Percentiles rank a stretch among this genome's conserved stretches.
These are phyloP conservation scores for Corymbia citriodora DNA, from an alignment of 441 rosid genomes.

Conservation along the genomic window DNA sequence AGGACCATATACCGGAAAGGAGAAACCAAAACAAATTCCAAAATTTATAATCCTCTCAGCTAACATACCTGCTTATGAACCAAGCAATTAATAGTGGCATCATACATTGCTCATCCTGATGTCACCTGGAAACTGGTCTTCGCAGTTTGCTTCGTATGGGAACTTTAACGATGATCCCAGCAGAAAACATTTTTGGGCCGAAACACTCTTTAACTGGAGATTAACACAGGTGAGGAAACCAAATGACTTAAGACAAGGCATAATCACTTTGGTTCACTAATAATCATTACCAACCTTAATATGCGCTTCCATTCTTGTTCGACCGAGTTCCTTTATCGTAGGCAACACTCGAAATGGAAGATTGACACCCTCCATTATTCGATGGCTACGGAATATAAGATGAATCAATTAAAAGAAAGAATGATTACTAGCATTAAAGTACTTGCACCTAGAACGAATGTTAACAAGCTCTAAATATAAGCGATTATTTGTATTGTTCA, in stretches of 20 bases:
- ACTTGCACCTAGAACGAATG: background rate
- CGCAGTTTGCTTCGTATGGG: conserved; percentile 99
- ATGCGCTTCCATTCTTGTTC: conserved; percentile 96
- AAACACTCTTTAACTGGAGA: conserved; percentile 94
- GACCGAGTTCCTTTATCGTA: conserved; percentile 94
- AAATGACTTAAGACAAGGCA: conserved; percentile 1
- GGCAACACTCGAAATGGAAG: conserved; percentile 96
- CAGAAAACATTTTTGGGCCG: conserved; percentile 99
- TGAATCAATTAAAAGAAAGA: background rate
- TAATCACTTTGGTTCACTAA: conserved; percentile 1
- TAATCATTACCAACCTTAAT: conserved; percentile 50
- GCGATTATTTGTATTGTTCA: background rate
- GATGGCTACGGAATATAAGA: conserved; percentile 43
- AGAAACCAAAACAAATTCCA: background rate
- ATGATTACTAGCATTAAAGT: background rate
- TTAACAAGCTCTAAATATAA: conserved; percentile 5
- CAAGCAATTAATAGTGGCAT: conserved; percentile 92
- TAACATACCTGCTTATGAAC: conserved; percentile 81
- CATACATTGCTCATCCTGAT: conserved; percentile 92
- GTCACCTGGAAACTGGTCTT: conserved; percentile 97
- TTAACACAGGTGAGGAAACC: conserved; percentile 3
- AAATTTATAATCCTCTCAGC: background rate
- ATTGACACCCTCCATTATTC: conserved; percentile 97
- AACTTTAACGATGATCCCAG: conserved; percentile 91
- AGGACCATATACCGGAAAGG: background rate